Percentiles rank a stretch among this genome's conserved stretches.
Conservation (phyloP, 805 yeast genomes). For the Zygosaccharomyces gambellarensis region DNA sequence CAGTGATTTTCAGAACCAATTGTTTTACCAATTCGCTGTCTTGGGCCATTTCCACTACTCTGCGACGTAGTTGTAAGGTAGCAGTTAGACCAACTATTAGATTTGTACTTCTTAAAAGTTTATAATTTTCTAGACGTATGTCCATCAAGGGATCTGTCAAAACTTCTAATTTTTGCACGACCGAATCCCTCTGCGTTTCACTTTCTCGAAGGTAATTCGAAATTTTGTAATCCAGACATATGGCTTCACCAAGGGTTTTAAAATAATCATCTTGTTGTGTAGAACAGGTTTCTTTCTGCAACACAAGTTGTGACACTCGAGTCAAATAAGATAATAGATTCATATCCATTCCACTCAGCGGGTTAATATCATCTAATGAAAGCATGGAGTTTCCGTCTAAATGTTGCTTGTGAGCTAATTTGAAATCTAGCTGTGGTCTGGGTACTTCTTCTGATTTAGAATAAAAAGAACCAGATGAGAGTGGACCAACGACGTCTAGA, state of each 20-base stretch:
- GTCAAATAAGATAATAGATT: conserved; percentile 54
- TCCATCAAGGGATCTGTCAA: not conserved
- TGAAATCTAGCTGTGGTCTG: conserved; percentile 23
- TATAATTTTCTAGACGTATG: conserved; percentile 16
- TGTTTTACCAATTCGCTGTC: conserved; percentile 31
- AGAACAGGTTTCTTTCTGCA: conserved; percentile 5
- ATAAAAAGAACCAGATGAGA: conserved; percentile 45
- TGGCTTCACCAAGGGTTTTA: conserved; percentile 29
- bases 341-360: conserved; percentile 64
- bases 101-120: conserved; percentile 44
- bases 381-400: conserved; percentile 15
- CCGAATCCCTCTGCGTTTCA: conserved; percentile 29
- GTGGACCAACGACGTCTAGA: conserved; percentile 57
- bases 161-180: conserved; percentile 5
- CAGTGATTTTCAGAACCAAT: conserved; percentile 36
- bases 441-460: conserved; percentile 4
- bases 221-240: conserved; percentile 38
- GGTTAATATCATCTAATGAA: conserved; percentile 47
- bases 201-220: conserved; percentile 22
- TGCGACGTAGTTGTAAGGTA: conserved; percentile 49
- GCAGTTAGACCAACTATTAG: conserved; percentile 50
- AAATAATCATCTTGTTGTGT: conserved; percentile 16
- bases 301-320: conserved; percentile 41
- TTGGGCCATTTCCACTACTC: conserved; percentile 49
- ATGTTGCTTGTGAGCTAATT: conserved; percentile 1